Conservation (phyloP, 2,329 filamentous ascomycete species). For the Corynespora cassiicola region DNA sequence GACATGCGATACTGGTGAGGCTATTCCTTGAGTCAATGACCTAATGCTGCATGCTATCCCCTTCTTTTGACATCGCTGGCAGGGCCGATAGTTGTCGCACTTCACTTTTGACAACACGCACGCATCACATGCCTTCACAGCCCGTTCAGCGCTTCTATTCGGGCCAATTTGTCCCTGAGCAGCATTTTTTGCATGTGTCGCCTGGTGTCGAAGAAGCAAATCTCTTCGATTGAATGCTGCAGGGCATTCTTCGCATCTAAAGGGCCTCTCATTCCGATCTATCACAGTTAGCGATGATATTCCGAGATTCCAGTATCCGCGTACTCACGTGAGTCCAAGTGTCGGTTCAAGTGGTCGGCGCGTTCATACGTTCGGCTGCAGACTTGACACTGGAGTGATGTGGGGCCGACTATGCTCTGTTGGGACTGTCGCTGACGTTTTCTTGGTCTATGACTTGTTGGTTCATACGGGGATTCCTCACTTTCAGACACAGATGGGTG, state of each 20-base stretch:
- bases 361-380: slow-evolving; percentile 36
- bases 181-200: slow-evolving; percentile 31
- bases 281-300: not conserved
- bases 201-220: slow-evolving; percentile 34
- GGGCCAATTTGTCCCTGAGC: slow-evolving; percentile 21
- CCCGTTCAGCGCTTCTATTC: slow-evolving; percentile 25
- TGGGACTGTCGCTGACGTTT: slow-evolving; percentile 9
- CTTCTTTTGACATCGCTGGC: slow-evolving; percentile 22
- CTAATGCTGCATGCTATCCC: not conserved
- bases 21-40: slow-evolving; percentile 1
- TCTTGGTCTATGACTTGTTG: too few species aligned
- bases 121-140: slow-evolving; percentile 36
- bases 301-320: not conserved
- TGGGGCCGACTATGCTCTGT: slow-evolving; percentile 5
- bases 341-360: slow-evolving; percentile 35
- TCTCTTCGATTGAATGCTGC: slow-evolving; percentile 39
- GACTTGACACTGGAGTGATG: slow-evolving; percentile 29
- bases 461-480: too few species aligned
- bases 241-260: slow-evolving; percentile 34
- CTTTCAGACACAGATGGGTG: too few species aligned
- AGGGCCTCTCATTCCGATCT: slow-evolving; percentile 37
- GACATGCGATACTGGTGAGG: too few species aligned
- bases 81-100: slow-evolving; percentile 36
- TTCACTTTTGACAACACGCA: slow-evolving; percentile 40
- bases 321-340: slow-evolving; percentile 33